Evolutionary conservation across 2,329 filamentous ascomycete species (phyloP), one percentile per base, ranked within the genome.

Genomic region (Calonectria ilicicola): DNA sequence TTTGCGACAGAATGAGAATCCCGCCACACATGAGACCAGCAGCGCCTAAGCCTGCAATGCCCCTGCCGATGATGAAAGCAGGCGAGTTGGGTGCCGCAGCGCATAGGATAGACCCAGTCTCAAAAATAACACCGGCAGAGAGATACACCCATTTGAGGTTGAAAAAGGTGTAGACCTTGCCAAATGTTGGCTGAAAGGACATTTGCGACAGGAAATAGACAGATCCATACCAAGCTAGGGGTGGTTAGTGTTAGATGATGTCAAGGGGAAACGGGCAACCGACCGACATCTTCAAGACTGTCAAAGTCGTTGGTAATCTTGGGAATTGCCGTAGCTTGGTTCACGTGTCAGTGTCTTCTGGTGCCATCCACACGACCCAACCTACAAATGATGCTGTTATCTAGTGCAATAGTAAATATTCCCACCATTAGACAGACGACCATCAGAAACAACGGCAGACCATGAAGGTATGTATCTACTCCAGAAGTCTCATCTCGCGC

Each of bases 1-100:
- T 74, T 12, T 72, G 65, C 0, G 73, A 62, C 10, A 74, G 32
- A 0, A 79, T 72, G 0, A 73, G 73, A 65, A 78, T 67, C 2
- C 74, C 53, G 0, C 76, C 77, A 2, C 74, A 78, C 60, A 69
- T 71, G 0, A 79, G 46, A 0, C 77, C 77, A 0, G 77, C 67
- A 2, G 73, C 76, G 0, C 84, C 85, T 1, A 83, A 44, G 2
- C 84, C 85, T 4, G 84, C 79, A 1, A 86, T 56, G 0, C 83
- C 83, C 21, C 85, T 80, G 0, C 85, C 85, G 0, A 80, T 73
- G n/a, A 86, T 86, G 2, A 86, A 81, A 3, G 80, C 81, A 6
- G 76, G 74, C 1, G 81, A 83, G n/a, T 74, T 82, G 0, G 82
- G 81, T 1, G 81, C 79, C 0, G 74, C 75, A 1, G 79, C 80